Conservation (phyloP, 208 protist species). For the Crithidia fasciculata region DNA sequence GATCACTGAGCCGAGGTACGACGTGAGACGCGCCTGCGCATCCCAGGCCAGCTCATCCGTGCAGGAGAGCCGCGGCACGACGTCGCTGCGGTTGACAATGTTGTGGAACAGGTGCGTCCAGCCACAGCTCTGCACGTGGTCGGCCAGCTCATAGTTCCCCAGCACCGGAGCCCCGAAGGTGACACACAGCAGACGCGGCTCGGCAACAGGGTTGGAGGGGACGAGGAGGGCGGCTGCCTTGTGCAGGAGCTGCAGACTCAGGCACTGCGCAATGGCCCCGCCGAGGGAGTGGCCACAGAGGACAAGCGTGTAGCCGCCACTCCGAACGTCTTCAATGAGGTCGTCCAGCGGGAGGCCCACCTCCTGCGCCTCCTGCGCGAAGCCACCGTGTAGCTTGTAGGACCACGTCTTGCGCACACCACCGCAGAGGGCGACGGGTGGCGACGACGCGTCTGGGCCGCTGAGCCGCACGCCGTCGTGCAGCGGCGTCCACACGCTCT, state of each 20-base stretch:
- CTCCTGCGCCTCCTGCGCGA: slow-evolving; percentile 65
- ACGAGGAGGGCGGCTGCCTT: slow-evolving; percentile 30
- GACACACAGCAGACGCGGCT: slow-evolving; percentile 60
- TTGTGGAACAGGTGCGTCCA: slow-evolving; percentile 73
- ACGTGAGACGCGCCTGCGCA: slow-evolving; percentile 28
- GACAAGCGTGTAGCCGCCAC: slow-evolving; percentile 68
- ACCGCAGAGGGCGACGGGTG: slow-evolving; percentile 32
- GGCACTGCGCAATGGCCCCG: slow-evolving; percentile 69
- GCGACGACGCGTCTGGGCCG: background rate
- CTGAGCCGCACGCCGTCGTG: slow-evolving; percentile 37
- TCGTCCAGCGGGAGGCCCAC: slow-evolving; percentile 45
- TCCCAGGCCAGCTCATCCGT: slow-evolving; percentile 58
- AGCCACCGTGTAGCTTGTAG: slow-evolving; percentile 71
- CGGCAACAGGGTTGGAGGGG: slow-evolving; percentile 20
- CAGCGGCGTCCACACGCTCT: slow-evolving; percentile 43
- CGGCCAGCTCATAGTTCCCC: slow-evolving; percentile 69
- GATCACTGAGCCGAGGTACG: slow-evolving; percentile 13
- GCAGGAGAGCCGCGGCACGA: slow-evolving; percentile 77
- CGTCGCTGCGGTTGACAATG: slow-evolving; percentile 72
- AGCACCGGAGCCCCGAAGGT: slow-evolving; percentile 75
- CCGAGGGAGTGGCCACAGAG: slow-evolving; percentile 85
- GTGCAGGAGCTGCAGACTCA: slow-evolving; percentile 60
- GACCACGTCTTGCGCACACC: slow-evolving; percentile 56
- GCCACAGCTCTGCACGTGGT: slow-evolving; percentile 55
- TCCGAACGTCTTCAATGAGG: slow-evolving; percentile 53